phyloP scores from a whole-genome alignment of 306 rosid species.

The Cucurbita maxima region DNA sequence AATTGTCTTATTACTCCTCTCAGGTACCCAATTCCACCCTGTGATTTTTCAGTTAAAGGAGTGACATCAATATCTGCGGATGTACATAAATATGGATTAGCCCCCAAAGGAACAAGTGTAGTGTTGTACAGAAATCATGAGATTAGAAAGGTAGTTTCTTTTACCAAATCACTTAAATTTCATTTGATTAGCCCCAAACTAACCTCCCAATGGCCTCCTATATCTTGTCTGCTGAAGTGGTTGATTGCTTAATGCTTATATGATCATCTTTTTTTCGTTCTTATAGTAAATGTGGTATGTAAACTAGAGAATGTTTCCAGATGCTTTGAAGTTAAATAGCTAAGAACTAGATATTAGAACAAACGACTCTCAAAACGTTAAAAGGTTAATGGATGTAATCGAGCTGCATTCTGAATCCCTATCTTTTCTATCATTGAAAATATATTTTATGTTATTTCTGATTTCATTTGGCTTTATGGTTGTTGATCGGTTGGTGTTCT shows the following conservation, averaged over 20 bases:
- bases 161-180: not conserved
- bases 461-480: slow-evolving; percentile 25
- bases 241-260: not conserved
- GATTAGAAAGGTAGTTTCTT: slow-evolving; percentile 63
- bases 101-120: slow-evolving; percentile 91
- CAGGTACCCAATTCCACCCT: slow-evolving; percentile 81
- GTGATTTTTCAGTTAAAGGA: slow-evolving; percentile 81
- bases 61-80: slow-evolving; percentile 89
- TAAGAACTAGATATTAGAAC: not conserved
- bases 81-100: slow-evolving; percentile 95
- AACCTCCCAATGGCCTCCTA: not conserved
- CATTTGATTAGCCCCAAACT: not conserved
- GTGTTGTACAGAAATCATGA: slow-evolving; percentile 81
- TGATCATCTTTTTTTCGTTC: not conserved
- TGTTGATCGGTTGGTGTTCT: slow-evolving; percentile 22
- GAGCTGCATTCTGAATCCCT: not conserved
- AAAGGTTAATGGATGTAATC: not conserved
- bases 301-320: not conserved
- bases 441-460: slow-evolving; percentile 11
- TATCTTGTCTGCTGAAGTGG: not conserved
- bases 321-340: not conserved
- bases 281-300: not conserved
- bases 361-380: not conserved
- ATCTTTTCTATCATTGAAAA: not conserved
- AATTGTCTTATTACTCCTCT: not conserved